Conservation (phyloP, 768 basidiomycete species). For the Sistotremastrum niveocremeum region DNA sequence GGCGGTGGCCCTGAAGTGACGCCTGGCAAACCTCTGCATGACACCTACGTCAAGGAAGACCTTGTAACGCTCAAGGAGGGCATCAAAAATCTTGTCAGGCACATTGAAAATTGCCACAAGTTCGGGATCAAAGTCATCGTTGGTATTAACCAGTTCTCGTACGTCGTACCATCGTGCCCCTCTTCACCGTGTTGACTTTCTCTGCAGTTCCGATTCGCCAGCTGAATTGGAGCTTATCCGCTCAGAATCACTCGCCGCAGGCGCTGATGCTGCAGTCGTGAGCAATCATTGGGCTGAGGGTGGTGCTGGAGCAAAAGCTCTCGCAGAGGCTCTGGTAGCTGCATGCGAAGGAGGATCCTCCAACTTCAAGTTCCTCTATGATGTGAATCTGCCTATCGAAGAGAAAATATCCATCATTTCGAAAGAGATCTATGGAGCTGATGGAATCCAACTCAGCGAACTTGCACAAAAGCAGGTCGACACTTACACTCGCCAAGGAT, state of each 20-base stretch:
- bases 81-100: constrained; percentile 83
- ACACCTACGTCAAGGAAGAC: constrained; percentile 90
- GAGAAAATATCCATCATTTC: constrained; percentile 82
- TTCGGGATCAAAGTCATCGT: constrained; percentile 95
- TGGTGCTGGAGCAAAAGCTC: constrained; percentile 75
- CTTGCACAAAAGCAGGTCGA: constrained; percentile 76
- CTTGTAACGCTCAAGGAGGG: constrained; percentile 81
- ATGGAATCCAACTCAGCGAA: constrained; percentile 78
- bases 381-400: constrained; percentile 67
- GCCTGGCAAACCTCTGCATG: constrained; percentile 86
- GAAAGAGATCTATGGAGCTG: constrained; percentile 88
- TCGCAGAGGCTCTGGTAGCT: constrained; percentile 85
- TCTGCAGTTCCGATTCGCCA: constrained; percentile 64
- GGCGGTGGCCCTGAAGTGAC: constrained; percentile 95
- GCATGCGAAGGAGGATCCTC: constrained; percentile 67
- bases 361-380: constrained; percentile 88
- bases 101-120: constrained; percentile 90
- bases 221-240: constrained; percentile 83
- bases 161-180: constrained; percentile 19
- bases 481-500: constrained; percentile 86
- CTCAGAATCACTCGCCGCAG: constrained; percentile 63
- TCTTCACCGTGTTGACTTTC: neutral
- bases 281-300: constrained; percentile 98
- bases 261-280: constrained; percentile 89
- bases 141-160: constrained; percentile 92